Percentiles rank a stretch among this genome's conserved stretches.
These are phyloP conservation scores for Carallia pectinifolia DNA, from an alignment of 345 rosid genomes.

Conservation along the genomic window DNA sequence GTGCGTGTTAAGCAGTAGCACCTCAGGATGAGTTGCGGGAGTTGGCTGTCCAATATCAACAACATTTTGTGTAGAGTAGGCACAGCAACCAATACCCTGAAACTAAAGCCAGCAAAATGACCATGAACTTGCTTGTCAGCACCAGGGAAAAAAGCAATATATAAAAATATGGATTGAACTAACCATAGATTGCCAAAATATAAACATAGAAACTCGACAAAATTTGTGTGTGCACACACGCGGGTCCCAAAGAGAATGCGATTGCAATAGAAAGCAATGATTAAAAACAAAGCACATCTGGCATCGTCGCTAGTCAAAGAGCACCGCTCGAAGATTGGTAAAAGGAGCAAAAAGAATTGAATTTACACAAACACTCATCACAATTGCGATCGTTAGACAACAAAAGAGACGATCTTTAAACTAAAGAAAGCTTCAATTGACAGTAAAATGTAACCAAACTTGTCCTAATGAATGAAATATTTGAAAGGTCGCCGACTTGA, in stretches of 20 bases:
- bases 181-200: too few species aligned
- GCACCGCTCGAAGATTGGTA: too few species aligned
- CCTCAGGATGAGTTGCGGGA: slow-evolving; percentile 87
- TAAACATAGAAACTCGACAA: too few species aligned
- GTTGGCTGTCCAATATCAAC: slow-evolving; percentile 85
- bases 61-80: slow-evolving; percentile 53
- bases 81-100: slow-evolving; percentile 39
- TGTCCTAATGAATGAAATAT: background rate
- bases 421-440: slow-evolving; percentile 10
- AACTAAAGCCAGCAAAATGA: slow-evolving; percentile 15
- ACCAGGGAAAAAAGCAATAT: background rate
- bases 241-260: too few species aligned
- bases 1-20: slow-evolving; percentile 14
- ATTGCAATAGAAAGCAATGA: too few species aligned
- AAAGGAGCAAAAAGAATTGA: too few species aligned
- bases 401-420: slow-evolving; percentile 9
- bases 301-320: too few species aligned
- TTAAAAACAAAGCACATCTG: too few species aligned
- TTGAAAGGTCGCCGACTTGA: slow-evolving; percentile 10
- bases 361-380: too few species aligned
- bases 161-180: background rate
- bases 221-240: too few species aligned
- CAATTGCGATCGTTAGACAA: background rate
- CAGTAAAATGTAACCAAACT: slow-evolving; percentile 1
- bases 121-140: slow-evolving; percentile 1